phyloP scores from a whole-genome alignment of 148 eudicot species.

The Rhododendron mucronatum region DNA sequence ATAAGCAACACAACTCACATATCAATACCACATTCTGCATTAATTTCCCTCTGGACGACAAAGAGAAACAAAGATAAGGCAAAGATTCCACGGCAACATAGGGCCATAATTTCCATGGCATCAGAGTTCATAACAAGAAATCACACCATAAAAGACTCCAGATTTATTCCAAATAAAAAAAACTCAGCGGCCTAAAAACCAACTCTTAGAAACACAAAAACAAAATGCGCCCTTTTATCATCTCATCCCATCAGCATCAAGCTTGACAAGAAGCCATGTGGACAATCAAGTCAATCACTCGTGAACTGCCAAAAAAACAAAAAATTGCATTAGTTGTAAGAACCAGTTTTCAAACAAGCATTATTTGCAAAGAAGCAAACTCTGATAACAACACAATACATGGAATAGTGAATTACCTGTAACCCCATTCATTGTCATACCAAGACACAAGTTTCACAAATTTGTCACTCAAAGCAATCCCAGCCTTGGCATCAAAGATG shows the following conservation, averaged over 20 bases:
- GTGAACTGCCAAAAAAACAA: constrained; percentile 34
- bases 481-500: constrained; percentile 93
- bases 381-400: background rate
- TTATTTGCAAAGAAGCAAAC: background rate
- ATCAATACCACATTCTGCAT: background rate
- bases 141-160: background rate
- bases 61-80: background rate
- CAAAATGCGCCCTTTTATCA: background rate
- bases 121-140: background rate
- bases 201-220: background rate
- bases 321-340: background rate
- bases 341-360: background rate
- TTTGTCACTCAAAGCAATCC: constrained; percentile 73
- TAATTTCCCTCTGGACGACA: background rate
- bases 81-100: background rate
- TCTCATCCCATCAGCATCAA: constrained; percentile 11
- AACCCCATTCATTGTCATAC: constrained; percentile 96
- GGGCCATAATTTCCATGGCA: background rate
- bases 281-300: constrained; percentile 65
- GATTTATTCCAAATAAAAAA: background rate
- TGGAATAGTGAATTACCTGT: constrained; percentile 41
- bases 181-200: background rate
- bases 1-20: background rate
- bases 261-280: constrained; percentile 56
- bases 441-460: constrained; percentile 76